A percentile compares a stretch with the other conserved stretches of the same genome.
Conservation (phyloP, 176 grass and related monocot genomes). For the Oryza glumipatula region DNA sequence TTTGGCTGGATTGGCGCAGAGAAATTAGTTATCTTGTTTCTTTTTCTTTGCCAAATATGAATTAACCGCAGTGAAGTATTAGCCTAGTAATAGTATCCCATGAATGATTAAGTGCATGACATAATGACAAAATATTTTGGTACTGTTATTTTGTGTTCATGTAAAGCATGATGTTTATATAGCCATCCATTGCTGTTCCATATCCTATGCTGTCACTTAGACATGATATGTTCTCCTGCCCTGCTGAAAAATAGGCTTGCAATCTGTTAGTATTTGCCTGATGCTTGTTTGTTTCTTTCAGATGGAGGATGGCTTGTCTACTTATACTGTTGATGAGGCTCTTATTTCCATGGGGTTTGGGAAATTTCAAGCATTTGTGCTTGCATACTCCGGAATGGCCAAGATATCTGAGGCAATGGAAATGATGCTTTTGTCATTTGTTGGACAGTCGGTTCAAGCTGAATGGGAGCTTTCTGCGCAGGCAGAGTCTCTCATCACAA, state of each 20-base stretch:
- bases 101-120: too few species aligned
- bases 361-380: constrained; percentile 89
- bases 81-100: too few species aligned
- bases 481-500: constrained; percentile 87
- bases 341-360: constrained; percentile 83
- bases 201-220: neutral
- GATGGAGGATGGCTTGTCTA: constrained; percentile 70
- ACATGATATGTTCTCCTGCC: neutral
- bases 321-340: constrained; percentile 92
- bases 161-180: neutral
- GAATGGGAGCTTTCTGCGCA: constrained; percentile 87
- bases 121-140: too few species aligned
- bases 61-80: too few species aligned
- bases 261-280: neutral
- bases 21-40: too few species aligned
- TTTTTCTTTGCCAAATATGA: too few species aligned
- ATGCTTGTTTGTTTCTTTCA: constrained; percentile 41
- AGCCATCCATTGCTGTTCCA: neutral
- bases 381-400: constrained; percentile 90
- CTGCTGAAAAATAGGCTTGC: neutral
- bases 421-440: constrained; percentile 98
- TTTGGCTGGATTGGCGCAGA: too few species aligned
- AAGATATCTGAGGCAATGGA: constrained; percentile 98
- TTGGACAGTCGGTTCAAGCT: constrained; percentile 81
- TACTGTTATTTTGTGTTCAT: neutral